A percentile compares a stretch with the other conserved stretches of the same genome.
Conservation (phyloP, 225 moss, liverwort and hornwort species). For the Pseudoscleropodium purum region DNA sequence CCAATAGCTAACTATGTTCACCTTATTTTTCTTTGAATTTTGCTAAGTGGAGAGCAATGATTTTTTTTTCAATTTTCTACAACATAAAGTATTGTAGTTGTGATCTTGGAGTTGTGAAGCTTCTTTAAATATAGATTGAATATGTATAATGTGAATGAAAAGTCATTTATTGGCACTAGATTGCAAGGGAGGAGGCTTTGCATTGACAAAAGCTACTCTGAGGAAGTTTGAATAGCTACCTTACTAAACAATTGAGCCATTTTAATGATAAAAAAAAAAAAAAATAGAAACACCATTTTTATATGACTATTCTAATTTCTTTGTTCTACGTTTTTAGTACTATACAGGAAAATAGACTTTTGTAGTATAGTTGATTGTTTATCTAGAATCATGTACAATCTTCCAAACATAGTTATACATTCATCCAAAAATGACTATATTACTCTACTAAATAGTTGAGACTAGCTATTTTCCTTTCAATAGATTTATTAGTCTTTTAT, state of each 20-base stretch:
- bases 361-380: neutral
- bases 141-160: neutral
- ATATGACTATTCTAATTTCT: rapidly evolving
- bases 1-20: rapidly evolving
- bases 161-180: neutral
- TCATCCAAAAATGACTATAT: neutral
- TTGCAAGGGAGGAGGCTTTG: rapidly evolving
- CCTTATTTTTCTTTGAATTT: neutral
- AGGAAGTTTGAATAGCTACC: neutral
- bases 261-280: too few relatives aligned
- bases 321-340: rapidly evolving
- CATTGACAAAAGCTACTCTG: rapidly evolving
- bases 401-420: neutral
- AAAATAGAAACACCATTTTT: neutral
- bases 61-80: neutral
- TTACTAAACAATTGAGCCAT: too few relatives aligned
- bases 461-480: neutral
- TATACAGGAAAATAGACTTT: neutral
- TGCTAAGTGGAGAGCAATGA: neutral
- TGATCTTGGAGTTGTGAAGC: neutral
- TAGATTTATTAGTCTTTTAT: too few relatives aligned
- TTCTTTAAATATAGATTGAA: neutral
- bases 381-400: neutral
- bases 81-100: neutral
- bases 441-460: too few relatives aligned